These are phyloP conservation scores for Rhodotorula sp. DNA, from an alignment of 1,284 basidiomycete genomes.

Conservation along the genomic window DNA sequence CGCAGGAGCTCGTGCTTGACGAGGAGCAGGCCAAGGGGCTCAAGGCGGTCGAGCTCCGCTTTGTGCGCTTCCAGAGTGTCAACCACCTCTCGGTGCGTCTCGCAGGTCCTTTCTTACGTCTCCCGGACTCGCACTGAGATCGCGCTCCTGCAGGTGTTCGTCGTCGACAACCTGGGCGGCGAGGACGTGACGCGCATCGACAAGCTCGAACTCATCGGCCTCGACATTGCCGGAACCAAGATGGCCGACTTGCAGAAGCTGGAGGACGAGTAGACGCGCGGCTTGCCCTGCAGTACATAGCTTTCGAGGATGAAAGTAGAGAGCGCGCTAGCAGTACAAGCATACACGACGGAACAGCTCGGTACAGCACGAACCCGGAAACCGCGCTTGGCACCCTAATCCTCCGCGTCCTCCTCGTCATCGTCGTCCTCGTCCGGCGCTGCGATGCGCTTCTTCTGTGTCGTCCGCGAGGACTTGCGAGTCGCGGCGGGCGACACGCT, in stretches of 20 bases:
- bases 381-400: too few relatives aligned
- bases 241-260: slow-evolving; percentile 35
- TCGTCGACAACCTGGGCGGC: slow-evolving; percentile 42
- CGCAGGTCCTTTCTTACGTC: background rate
- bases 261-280: slow-evolving; percentile 29
- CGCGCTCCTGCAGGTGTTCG: slow-evolving; percentile 32
- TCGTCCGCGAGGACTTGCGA: background rate
- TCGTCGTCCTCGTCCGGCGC: background rate
- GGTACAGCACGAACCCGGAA: background rate
- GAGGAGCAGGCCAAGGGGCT: slow-evolving; percentile 40
- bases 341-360: too few relatives aligned
- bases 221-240: slow-evolving; percentile 36
- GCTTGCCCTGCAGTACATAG: background rate
- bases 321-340: background rate
- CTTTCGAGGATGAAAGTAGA: background rate
- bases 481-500: background rate
- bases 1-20: slow-evolving; percentile 41
- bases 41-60: slow-evolving; percentile 42
- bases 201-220: slow-evolving; percentile 43
- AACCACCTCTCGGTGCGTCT: slow-evolving; percentile 36
- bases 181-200: slow-evolving; percentile 44
- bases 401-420: background rate
- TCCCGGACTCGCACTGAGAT: background rate
- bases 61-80: slow-evolving; percentile 44
- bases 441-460: background rate